A percentile compares a stretch with the other conserved stretches of the same genome.
These are phyloP conservation scores for Knoxia roxburghii DNA, from an alignment of 257 asterid species.

Conservation along the genomic window DNA sequence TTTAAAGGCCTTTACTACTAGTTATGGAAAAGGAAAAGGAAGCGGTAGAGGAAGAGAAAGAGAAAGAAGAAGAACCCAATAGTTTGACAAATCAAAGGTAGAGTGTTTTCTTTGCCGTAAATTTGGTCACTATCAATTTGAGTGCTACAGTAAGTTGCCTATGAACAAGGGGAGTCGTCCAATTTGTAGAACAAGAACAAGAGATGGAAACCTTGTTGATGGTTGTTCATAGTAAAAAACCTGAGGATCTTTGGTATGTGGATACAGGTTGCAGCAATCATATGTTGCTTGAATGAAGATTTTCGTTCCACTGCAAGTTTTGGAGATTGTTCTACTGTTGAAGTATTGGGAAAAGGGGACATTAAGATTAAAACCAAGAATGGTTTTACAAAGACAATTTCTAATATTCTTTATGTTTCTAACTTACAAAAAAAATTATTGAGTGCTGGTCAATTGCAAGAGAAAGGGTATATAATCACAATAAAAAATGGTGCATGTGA, in stretches of 20 bases:
- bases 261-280: background rate
- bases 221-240: background rate
- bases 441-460: slow-evolving; percentile 13
- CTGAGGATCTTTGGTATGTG: background rate
- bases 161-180: background rate
- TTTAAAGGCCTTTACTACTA: background rate
- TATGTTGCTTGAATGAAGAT: background rate
- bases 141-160: background rate
- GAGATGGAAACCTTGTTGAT: background rate
- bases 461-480: background rate
- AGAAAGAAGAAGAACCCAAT: background rate
- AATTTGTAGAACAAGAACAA: background rate
- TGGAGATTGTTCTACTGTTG: background rate
- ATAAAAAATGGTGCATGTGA: background rate
- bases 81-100: background rate
- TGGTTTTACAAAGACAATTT: background rate
- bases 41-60: background rate
- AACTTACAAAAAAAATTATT: background rate
- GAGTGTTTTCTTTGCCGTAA: background rate
- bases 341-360: background rate
- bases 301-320: background rate
- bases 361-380: background rate
- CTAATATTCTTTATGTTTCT: background rate
- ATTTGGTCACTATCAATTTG: background rate
- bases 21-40: background rate